Evolutionary conservation across 768 basidiomycete species (phyloP).

Genomic region (Pleurotus cornucopiae): DNA sequence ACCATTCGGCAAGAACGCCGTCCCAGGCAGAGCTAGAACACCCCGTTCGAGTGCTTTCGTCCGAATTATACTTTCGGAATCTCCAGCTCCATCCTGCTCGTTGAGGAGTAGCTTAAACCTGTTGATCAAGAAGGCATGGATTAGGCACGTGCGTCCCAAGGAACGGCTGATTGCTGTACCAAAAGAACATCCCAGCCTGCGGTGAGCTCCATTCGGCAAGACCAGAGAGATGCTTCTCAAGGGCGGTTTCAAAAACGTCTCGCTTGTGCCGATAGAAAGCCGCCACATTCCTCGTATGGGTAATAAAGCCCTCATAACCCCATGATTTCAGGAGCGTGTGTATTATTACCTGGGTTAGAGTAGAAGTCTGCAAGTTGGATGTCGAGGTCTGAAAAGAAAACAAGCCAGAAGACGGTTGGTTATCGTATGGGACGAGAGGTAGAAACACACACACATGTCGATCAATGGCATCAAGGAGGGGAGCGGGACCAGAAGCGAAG

Average conservation of each 20-base stretch:
- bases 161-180: slow-evolving; percentile 39
- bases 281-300: slow-evolving; percentile 67
- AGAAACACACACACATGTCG: slow-evolving; percentile 49
- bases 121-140: background rate
- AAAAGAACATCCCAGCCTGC: slow-evolving; percentile 88
- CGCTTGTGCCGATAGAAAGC: slow-evolving; percentile 70
- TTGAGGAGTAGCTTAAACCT: slow-evolving; percentile 70
- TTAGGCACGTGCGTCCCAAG: background rate
- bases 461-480: slow-evolving; percentile 67
- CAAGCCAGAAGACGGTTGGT: background rate
- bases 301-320: slow-evolving; percentile 73
- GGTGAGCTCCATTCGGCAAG: slow-evolving; percentile 72
- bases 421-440: background rate
- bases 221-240: slow-evolving; percentile 72
- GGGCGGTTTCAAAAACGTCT: slow-evolving; percentile 72
- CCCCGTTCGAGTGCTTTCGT: slow-evolving; percentile 75
- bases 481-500: slow-evolving; percentile 71
- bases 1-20: slow-evolving; percentile 73
- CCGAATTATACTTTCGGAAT: slow-evolving; percentile 70
- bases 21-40: slow-evolving; percentile 88
- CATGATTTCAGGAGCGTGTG: slow-evolving; percentile 58
- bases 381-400: slow-evolving; percentile 51
- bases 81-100: slow-evolving; percentile 37
- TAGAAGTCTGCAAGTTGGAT: slow-evolving; percentile 64
- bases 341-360: slow-evolving; percentile 60